Percentiles rank a stretch among this genome's conserved stretches.
Evolutionary conservation across 176 grass and related monocot species (phyloP).

Genomic region (Aegilops bicornis): DNA sequence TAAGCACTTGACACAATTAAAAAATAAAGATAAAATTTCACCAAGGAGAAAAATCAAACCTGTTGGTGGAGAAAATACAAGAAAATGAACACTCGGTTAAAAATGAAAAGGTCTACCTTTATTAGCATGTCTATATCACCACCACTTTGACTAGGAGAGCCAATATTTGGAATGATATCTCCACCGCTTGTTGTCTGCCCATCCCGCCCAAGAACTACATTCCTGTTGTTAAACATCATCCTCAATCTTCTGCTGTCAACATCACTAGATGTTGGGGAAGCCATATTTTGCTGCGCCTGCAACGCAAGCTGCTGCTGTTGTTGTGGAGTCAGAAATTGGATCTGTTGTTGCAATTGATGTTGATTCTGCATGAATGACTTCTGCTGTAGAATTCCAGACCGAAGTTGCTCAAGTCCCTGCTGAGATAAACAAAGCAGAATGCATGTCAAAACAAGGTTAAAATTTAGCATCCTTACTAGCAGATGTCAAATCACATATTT

Average conservation of each 20-base stretch:
- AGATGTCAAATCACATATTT: slow-evolving; percentile 14
- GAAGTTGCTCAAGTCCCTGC: slow-evolving; percentile 75
- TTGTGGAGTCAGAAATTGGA: slow-evolving; percentile 66
- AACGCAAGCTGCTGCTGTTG: slow-evolving; percentile 75
- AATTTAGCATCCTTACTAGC: not conserved
- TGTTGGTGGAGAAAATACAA: not conserved
- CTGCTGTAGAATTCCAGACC: slow-evolving; percentile 65
- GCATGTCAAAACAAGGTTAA: not conserved
- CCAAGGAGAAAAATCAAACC: slow-evolving; percentile 3
- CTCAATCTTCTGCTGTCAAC: slow-evolving; percentile 74
- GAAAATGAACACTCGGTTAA: slow-evolving; percentile 24
- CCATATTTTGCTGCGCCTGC: slow-evolving; percentile 74
- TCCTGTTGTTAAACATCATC: slow-evolving; percentile 76
- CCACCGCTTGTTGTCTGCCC: slow-evolving; percentile 61
- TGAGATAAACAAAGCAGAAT: slow-evolving; percentile 7
- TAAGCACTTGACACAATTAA: slow-evolving; percentile 1
- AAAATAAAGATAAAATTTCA: not conserved
- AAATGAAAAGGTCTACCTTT: slow-evolving; percentile 50
- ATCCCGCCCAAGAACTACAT: slow-evolving; percentile 64
- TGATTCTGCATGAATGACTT: slow-evolving; percentile 72
- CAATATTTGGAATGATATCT: slow-evolving; percentile 72
- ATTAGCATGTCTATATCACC: slow-evolving; percentile 75
- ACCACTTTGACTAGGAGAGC: slow-evolving; percentile 70
- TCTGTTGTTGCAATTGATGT: slow-evolving; percentile 70
- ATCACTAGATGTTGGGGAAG: slow-evolving; percentile 74